Evolutionary conservation across 2,329 filamentous ascomycete species (phyloP), one percentile per base, ranked within the genome.

Genomic region (Dactylella cylindrospora): DNA sequence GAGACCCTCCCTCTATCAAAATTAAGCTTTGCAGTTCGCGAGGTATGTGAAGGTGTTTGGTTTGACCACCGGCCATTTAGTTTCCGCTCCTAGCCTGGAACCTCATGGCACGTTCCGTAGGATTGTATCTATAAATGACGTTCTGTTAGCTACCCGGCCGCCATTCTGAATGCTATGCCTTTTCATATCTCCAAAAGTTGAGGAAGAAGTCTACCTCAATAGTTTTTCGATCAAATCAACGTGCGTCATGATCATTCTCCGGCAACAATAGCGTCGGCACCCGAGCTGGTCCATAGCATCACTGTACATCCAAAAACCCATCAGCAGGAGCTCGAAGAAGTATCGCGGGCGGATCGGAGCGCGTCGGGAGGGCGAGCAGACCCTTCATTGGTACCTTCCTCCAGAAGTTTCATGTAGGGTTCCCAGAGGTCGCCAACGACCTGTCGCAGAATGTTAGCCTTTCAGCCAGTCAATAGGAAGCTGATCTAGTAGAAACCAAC

Each of bases 211-310:
- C 12, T 23, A 95, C 88, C 91, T 88, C 67, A 98, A 83, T 44
- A 98, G 83, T 77, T 98, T 98, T 80, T 98, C 93, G 70, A 98
- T 96, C 65, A 98, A 79, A 74, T 98, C 93, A 70, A 98, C 93
- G 76, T 98, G 93, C 61, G 93, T 98, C 87, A 98, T 96, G 74
- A 98, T 84, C 93, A 98, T 98, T 71, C 93, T 86, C 69, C 93
- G 88, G 78, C 93, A 98, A 81, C 93, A 98, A 79, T 98, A 98
- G 69, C 93, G 84, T 76, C 89, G 91, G 71, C 94, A 86, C 53
- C 90, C 90, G 47, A 98, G 84, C 72, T 90, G 82, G 74, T 97
- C 90, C 86, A 98, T 95, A 33, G 91, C 93, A 73, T 96, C 90
- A 71, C 93, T 96, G 68, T 71, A 49, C 6, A 35, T 13, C 40